These are phyloP conservation scores for Acanthamoeba castellanii DNA, from an alignment of 208 protist species.

Conservation along the genomic window DNA sequence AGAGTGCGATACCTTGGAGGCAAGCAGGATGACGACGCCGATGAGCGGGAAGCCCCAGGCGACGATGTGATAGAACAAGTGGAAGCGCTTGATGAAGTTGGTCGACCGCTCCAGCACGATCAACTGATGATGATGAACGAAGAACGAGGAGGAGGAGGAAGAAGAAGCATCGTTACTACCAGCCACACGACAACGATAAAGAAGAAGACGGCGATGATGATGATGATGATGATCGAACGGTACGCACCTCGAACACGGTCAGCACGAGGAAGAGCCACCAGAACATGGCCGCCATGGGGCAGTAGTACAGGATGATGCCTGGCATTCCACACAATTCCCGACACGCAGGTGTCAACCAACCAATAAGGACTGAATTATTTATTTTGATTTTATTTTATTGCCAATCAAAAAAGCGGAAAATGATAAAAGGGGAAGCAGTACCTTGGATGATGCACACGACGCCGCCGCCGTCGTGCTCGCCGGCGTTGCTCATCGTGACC, in stretches of 20 bases:
- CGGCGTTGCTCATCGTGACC: slow-evolving; percentile 17
- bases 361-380: no score
- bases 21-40: background rate
- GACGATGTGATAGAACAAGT: slow-evolving; percentile 7
- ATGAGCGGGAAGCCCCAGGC: slow-evolving; percentile 20
- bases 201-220: no score
- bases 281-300: slow-evolving; percentile 4
- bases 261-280: slow-evolving; percentile 8
- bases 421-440: background rate
- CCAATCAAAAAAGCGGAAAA: no score
- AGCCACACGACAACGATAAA: no score
- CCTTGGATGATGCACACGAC: slow-evolving; percentile 20
- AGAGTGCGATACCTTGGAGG: background rate
- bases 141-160: background rate
- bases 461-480: background rate
- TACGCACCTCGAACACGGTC: background rate
- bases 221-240: no score
- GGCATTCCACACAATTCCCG: background rate
- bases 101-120: background rate
- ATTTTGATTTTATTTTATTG: no score
- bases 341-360: background rate
- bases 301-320: slow-evolving; percentile 32
- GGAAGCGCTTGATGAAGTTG: background rate
- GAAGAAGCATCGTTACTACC: background rate
- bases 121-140: background rate